Percentiles rank a stretch among this genome's conserved stretches.
These are phyloP conservation scores for Thecaphora thlaspeos DNA, from an alignment of 1,284 basidiomycete species.

Conservation along the genomic window DNA sequence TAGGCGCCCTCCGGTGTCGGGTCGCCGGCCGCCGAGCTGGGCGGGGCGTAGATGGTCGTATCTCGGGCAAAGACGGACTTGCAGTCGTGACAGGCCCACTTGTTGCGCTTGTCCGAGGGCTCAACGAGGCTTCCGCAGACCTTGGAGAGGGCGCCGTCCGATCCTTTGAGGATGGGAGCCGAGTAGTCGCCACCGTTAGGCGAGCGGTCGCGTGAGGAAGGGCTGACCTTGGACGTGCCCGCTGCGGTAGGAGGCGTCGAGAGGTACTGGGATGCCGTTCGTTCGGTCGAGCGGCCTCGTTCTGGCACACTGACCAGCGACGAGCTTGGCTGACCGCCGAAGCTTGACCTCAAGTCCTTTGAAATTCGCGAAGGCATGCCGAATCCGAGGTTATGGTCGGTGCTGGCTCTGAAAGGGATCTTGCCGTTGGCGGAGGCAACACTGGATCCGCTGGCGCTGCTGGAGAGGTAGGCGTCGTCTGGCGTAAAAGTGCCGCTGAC, in stretches of 20 bases:
- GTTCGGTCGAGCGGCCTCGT: neutral
- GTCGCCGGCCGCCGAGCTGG: slow-evolving; percentile 6
- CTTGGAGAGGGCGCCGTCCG: slow-evolving; percentile 42
- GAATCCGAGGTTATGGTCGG: slow-evolving; percentile 17
- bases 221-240: neutral
- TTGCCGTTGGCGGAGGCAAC: neutral
- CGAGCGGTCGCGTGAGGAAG: neutral
- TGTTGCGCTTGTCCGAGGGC: slow-evolving; percentile 23
- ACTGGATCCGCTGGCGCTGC: neutral
- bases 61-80: slow-evolving; percentile 36
- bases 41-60: slow-evolving; percentile 44
- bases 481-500: neutral
- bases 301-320: neutral
- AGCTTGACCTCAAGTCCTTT: slow-evolving; percentile 18
- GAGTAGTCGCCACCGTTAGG: slow-evolving; percentile 18
- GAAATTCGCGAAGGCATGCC: slow-evolving; percentile 43
- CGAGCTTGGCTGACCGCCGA: neutral
- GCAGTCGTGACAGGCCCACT: slow-evolving; percentile 43
- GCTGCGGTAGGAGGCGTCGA: neutral
- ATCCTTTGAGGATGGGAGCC: slow-evolving; percentile 25
- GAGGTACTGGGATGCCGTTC: neutral
- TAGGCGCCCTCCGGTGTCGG: slow-evolving; percentile 7
- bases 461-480: neutral
- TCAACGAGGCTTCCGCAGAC: slow-evolving; percentile 45
- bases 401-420: slow-evolving; percentile 2